These are phyloP conservation scores for Paramarasmius palmivorus DNA, from an alignment of 1,284 basidiomycete species.

Conservation along the genomic window DNA sequence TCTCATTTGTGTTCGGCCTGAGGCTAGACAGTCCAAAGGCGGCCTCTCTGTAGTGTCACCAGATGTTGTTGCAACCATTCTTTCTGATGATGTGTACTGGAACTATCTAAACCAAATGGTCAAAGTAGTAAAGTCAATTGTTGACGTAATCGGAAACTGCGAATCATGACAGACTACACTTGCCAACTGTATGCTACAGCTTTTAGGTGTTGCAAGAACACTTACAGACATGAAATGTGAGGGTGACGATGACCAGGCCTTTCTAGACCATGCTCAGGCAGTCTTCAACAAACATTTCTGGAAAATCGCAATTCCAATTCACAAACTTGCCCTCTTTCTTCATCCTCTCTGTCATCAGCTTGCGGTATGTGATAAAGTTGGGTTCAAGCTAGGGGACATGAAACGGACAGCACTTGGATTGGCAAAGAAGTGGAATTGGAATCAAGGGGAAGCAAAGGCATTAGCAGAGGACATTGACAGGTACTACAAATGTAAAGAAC, in stretches of 20 bases:
- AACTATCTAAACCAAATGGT: constrained; percentile 22
- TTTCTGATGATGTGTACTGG: constrained; percentile 19
- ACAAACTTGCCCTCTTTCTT: constrained; percentile 29
- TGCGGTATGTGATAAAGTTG: constrained; percentile 20
- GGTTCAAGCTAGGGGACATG: constrained; percentile 16
- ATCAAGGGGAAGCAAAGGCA: constrained; percentile 1
- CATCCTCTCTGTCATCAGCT: constrained; percentile 29
- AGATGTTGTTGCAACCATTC: constrained; percentile 24
- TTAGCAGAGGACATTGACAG: not conserved
- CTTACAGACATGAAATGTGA: not conserved
- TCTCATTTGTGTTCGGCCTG: constrained; percentile 7
- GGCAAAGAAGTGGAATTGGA: not conserved
- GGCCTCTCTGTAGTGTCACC: constrained; percentile 22
- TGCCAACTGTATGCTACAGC: constrained; percentile 33
- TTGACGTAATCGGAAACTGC: constrained; percentile 30
- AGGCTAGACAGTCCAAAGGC: constrained; percentile 22
- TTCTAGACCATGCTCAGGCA: constrained; percentile 22
- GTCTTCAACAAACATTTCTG: constrained; percentile 23
- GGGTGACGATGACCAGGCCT: constrained; percentile 22
- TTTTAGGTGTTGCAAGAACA: constrained; percentile 22
- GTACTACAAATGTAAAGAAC: not conserved
- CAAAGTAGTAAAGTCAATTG: constrained; percentile 26
- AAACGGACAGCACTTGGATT: not conserved
- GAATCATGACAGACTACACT: constrained; percentile 27
- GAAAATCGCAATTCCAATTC: constrained; percentile 26